phyloP scores from a whole-genome alignment of 768 basidiomycete species.

The Phylloporus arenicola region DNA sequence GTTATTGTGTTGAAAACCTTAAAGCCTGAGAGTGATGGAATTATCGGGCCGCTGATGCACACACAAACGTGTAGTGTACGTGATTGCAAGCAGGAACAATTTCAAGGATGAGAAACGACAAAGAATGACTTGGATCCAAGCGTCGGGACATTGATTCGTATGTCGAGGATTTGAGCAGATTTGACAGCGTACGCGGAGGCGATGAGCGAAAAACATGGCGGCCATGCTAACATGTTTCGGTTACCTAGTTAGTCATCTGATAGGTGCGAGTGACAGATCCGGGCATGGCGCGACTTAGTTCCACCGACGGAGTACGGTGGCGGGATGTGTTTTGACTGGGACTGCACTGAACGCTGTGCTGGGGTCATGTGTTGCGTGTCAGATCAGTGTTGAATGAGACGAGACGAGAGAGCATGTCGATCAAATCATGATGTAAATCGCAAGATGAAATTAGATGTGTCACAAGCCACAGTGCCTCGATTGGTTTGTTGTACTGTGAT shows the following conservation, averaged over 20 bases:
- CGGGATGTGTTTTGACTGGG: conserved; percentile 1
- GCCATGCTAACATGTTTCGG: conserved; percentile 4
- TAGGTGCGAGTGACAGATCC: conserved; percentile 1
- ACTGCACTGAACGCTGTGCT: conserved; percentile 4
- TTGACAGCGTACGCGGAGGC: conserved; percentile 12
- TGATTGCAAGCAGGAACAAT: conserved; percentile 22
- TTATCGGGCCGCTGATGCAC: conserved; percentile 9
- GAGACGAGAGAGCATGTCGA: conserved; percentile 15
- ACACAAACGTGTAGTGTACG: conserved; percentile 18
- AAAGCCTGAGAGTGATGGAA: conserved; percentile 24
- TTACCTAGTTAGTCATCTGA: conserved; percentile 4
- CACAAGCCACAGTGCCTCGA: conserved; percentile 21
- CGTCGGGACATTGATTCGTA: conserved; percentile 7
- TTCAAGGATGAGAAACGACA: conserved; percentile 20
- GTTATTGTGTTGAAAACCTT: conserved; percentile 11
- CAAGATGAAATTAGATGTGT: conserved; percentile 22
- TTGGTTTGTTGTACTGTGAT: neutral
- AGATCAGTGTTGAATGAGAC: conserved; percentile 16
- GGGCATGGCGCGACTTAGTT: conserved; percentile 6
- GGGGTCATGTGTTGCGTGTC: conserved; percentile 22
- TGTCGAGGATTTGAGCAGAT: conserved; percentile 6
- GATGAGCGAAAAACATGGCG: conserved; percentile 17
- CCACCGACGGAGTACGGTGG: conserved; percentile 5
- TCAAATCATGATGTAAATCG: conserved; percentile 19
- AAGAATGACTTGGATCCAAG: neutral